These are phyloP conservation scores for Sugiyamaella qingdaonensis DNA, from an alignment of 805 yeast species.

Conservation along the genomic window DNA sequence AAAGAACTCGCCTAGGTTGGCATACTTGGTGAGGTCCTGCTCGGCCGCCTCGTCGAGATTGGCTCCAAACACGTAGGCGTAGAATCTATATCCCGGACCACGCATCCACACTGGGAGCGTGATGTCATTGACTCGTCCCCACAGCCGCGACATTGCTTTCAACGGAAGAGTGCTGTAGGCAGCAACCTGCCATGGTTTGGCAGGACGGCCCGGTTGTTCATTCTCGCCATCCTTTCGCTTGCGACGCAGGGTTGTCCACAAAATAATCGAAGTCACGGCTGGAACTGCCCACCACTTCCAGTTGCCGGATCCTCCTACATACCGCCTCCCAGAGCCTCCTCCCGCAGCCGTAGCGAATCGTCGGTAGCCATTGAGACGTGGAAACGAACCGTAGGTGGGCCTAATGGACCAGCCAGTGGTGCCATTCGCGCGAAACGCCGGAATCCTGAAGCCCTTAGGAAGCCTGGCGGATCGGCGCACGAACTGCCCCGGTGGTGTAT, in stretches of 20 bases:
- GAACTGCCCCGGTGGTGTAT: slow-evolving; percentile 15
- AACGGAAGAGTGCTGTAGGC: slow-evolving; percentile 87
- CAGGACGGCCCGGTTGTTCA: slow-evolving; percentile 38
- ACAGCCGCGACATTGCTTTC: slow-evolving; percentile 82
- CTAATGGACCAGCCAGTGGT: not conserved
- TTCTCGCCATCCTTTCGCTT: slow-evolving; percentile 11
- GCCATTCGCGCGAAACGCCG: not conserved
- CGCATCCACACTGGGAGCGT: slow-evolving; percentile 86
- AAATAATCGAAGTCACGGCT: slow-evolving; percentile 20
- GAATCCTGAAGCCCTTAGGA: slow-evolving; percentile 1
- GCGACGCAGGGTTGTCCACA: slow-evolving; percentile 21
- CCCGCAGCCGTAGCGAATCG: slow-evolving; percentile 14
- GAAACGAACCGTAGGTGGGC: slow-evolving; percentile 7
- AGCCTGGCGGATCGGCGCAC: slow-evolving; percentile 8
- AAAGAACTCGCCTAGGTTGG: slow-evolving; percentile 85
- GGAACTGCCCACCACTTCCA: slow-evolving; percentile 28
- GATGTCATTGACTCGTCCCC: slow-evolving; percentile 89
- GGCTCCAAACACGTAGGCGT: slow-evolving; percentile 79
- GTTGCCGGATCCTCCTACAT: slow-evolving; percentile 1
- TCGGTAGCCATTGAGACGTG: slow-evolving; percentile 4
- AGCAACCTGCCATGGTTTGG: slow-evolving; percentile 82
- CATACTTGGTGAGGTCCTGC: slow-evolving; percentile 67
- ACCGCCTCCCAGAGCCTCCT: not conserved
- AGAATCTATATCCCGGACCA: slow-evolving; percentile 72
- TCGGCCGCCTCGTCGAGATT: slow-evolving; percentile 86